Evolutionary conservation across 345 rosid species (phyloP), one percentile per base, ranked within the genome.

Genomic region (Conringia planisiliqua): DNA sequence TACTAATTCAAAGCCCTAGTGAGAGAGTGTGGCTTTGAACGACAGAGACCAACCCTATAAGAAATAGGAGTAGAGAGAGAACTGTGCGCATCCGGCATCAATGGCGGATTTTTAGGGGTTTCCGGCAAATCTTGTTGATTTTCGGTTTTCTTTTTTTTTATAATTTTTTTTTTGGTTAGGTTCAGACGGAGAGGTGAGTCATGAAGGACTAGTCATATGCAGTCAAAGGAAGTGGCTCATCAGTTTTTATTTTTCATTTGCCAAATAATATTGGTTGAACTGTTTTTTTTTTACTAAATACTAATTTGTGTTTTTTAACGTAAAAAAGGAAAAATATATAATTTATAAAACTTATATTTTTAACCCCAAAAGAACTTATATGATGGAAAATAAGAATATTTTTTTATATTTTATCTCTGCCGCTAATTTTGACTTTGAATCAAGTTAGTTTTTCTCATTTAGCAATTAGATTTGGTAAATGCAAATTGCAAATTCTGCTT

Each of bases 31-130:
- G 79, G 63, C 30, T 60, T 56, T 44, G 36, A 65, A 65, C 39
- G 78, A 70, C 76, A 64, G 51, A 57, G 17, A 77, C 77, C 65
- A 77, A 64, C 72, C 76, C 80, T 71, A 77, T 36, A 40, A 46
- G 72, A 57, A 27, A 57, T 36, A 77, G 71, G 29, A 70, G 22
- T 40, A 50, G 50, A 65, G 76, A 57, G 72, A 47, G 5, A 56
- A 71, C 80, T 63, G 77, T 71, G 38, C 38, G 60, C 47, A 35
- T 70, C 80, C 76, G 71, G 66, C 48, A 35, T 71, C 76, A 65
- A 65, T 77, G 76, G 72, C 80, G 68, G 72, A 71, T 38, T 71
- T 64, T 66, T 65, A 77, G 80, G 72, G 74, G 27, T 50, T 65
- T 64, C 71, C 13, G 22, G 29, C 14, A 62, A 62, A 10, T 61